Evolutionary conservation across 2,329 filamentous ascomycete species (phyloP).

Genomic region (Penicillium sp.): DNA sequence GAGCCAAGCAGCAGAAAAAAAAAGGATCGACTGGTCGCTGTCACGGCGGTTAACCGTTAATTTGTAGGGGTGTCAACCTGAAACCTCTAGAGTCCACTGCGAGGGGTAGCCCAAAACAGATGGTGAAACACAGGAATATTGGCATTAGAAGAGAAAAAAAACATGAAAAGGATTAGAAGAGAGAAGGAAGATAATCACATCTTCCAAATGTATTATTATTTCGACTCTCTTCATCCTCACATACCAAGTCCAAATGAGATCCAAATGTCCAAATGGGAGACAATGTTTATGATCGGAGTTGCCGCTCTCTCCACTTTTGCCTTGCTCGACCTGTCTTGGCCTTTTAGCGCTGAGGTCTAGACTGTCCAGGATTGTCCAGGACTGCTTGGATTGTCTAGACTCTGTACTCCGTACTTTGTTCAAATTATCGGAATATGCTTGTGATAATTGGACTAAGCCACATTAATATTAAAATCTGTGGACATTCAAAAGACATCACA

Average conservation of each 20-base stretch:
- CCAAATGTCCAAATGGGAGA: not conserved
- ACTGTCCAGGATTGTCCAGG: not conserved
- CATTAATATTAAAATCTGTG: not conserved
- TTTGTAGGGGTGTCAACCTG: slow-evolving; percentile 5
- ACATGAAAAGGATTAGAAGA: not conserved
- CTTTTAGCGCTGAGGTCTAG: not conserved
- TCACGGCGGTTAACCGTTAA: slow-evolving; percentile 1
- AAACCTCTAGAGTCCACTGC: not conserved
- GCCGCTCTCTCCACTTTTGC: not conserved
- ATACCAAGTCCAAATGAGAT: not conserved
- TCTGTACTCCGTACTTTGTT: no score
- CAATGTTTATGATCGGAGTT: not conserved
- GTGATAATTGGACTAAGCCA: not conserved
- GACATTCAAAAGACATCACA: not conserved
- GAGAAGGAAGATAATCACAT: not conserved
- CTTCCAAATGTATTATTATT: not conserved
- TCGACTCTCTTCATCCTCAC: not conserved
- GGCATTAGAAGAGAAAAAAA: not conserved
- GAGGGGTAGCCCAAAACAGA: not conserved
- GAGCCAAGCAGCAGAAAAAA: not conserved
- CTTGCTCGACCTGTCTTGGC: not conserved
- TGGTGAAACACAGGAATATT: slow-evolving; percentile 7
- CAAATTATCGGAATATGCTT: not conserved
- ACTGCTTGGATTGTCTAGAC: not conserved
- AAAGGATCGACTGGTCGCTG: slow-evolving; percentile 5